A percentile compares a stretch with the other conserved stretches of the same genome.
Evolutionary conservation across 108 stramenopile genomes (phyloP).

Genomic region (Skeletonema potamos): DNA sequence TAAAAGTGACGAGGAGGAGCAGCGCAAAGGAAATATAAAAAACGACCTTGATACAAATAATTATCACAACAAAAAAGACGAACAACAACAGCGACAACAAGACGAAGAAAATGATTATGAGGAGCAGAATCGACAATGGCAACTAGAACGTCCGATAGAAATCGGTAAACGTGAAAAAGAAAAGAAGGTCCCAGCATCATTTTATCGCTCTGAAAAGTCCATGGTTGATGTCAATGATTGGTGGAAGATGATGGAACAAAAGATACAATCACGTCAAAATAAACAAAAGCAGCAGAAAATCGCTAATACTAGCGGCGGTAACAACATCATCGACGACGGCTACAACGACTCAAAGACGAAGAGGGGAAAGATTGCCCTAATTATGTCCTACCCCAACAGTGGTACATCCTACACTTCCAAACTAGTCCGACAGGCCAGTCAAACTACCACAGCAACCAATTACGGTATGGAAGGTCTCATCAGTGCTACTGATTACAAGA

Average conservation of each 20-base stretch:
- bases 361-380: conserved; percentile 33
- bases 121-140: background rate
- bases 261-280: background rate
- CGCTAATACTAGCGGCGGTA: background rate
- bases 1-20: background rate
- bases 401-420: conserved; percentile 51
- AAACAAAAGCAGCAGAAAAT: background rate
- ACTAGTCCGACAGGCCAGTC: conserved; percentile 14
- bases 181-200: background rate
- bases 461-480: conserved; percentile 40
- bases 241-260: background rate
- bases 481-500: conserved; percentile 17
- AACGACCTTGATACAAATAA: background rate
- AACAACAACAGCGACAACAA: background rate
- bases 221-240: background rate
- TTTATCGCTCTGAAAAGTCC: background rate
- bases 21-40: background rate
- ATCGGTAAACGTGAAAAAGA: background rate
- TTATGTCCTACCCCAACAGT: conserved; percentile 48
- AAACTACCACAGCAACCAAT: conserved; percentile 43
- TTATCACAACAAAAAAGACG: background rate
- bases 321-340: background rate
- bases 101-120: background rate
- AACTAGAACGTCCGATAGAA: background rate
- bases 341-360: too few relatives aligned